Conservation (phyloP, 1,284 basidiomycete genomes). For the Ganoderma meredithae region DNA sequence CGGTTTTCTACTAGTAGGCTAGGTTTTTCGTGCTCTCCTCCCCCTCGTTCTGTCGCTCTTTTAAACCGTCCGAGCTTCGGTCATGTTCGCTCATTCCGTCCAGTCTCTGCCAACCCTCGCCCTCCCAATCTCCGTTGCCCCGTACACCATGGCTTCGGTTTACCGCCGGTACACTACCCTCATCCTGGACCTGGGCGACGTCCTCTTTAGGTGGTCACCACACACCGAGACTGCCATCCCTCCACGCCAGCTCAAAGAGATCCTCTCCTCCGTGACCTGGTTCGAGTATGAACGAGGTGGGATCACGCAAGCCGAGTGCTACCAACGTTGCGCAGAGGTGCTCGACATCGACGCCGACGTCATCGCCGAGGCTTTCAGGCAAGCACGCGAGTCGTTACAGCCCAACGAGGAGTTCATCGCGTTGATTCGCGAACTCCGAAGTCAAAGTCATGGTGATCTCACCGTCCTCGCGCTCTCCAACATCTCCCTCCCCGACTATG, state of each 20-base stretch:
- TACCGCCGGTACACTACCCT: constrained; percentile 41
- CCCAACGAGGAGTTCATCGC: constrained; percentile 53
- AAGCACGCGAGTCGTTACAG: constrained; percentile 55
- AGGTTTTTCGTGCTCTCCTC: constrained; percentile 5
- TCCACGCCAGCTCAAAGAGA: constrained; percentile 50
- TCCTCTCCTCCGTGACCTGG: constrained; percentile 59
- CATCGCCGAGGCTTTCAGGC: constrained; percentile 51
- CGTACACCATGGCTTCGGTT: constrained; percentile 27
- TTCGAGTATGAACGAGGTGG: constrained; percentile 62
- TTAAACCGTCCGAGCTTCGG: constrained; percentile 14
- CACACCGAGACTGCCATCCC: constrained; percentile 55
- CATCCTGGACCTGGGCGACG: constrained; percentile 63
- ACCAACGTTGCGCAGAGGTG: constrained; percentile 49
- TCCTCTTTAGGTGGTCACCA: constrained; percentile 64
- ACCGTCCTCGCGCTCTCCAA: constrained; percentile 66
- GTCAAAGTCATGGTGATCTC: constrained; percentile 42
- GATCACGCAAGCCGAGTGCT: constrained; percentile 55
- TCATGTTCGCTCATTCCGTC: constrained; percentile 21
- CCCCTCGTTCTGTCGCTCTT: constrained; percentile 18
- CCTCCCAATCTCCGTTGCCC: constrained; percentile 13
- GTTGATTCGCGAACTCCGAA: constrained; percentile 56
- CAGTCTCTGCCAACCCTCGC: constrained; percentile 19
- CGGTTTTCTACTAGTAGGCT: constrained; percentile 19
- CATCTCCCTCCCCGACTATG: constrained; percentile 62
- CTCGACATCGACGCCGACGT: constrained; percentile 50